These are phyloP conservation scores for Tritrichomonas foetus DNA, from an alignment of 208 protist genomes.

Conservation along the genomic window DNA sequence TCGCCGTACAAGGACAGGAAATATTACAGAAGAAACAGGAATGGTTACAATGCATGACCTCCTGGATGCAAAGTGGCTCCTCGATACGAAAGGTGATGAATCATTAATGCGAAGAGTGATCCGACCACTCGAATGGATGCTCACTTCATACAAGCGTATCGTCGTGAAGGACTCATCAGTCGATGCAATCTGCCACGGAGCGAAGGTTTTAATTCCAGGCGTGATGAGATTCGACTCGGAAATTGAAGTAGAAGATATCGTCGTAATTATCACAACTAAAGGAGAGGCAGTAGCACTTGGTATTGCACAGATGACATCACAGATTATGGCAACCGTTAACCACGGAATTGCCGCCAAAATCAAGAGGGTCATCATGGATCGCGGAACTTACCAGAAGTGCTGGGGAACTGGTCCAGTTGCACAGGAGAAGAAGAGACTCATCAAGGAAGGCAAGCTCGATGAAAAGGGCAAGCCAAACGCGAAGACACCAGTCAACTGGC, in stretches of 20 bases:
- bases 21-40: slow-evolving; percentile 76
- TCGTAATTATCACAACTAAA: slow-evolving; percentile 99
- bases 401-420: slow-evolving; percentile 91
- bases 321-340: slow-evolving; percentile 85
- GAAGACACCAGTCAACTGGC: slow-evolving; percentile 86
- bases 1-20: slow-evolving; percentile 89
- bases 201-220: slow-evolving; percentile 97
- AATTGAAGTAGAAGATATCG: slow-evolving; percentile 88
- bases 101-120: slow-evolving; percentile 88
- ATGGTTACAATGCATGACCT: slow-evolving; percentile 99
- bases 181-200: slow-evolving; percentile 65
- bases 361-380: slow-evolving; percentile 99
- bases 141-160: slow-evolving; percentile 93
- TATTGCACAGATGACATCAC: slow-evolving; percentile 94
- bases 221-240: slow-evolving; percentile 86
- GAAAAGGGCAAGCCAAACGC: slow-evolving; percentile 94
- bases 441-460: slow-evolving; percentile 76
- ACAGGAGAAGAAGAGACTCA: slow-evolving; percentile 87
- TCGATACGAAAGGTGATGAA: slow-evolving; percentile 89
- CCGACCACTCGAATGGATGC: slow-evolving; percentile 90
- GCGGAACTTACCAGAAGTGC: slow-evolving; percentile 93
- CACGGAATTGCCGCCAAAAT: slow-evolving; percentile 86
- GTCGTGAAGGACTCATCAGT: slow-evolving; percentile 95
- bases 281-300: slow-evolving; percentile 96
- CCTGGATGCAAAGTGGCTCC: slow-evolving; percentile 94